Conservation (phyloP, 2,329 filamentous ascomycete genomes). For the Cladophialophora immunda region DNA sequence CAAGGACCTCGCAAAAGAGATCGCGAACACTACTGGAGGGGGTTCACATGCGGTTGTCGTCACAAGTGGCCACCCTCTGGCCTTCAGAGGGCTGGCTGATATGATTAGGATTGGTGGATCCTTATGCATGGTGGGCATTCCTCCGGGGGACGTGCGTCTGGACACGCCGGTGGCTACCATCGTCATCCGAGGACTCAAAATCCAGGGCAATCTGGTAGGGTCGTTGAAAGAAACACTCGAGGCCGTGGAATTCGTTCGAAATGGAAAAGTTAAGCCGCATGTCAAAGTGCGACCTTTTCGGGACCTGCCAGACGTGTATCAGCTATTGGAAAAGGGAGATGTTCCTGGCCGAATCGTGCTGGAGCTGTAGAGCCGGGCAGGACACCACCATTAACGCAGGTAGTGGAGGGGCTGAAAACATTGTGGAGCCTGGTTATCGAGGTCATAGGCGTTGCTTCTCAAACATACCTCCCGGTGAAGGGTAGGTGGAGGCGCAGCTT, state of each 20-base stretch:
- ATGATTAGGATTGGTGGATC: constrained; percentile 56
- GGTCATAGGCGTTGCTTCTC: not conserved
- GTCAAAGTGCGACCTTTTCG: constrained; percentile 53
- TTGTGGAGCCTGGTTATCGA: not conserved
- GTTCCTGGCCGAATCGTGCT: constrained; percentile 55
- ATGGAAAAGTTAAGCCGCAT: constrained; percentile 53
- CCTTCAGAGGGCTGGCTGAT: constrained; percentile 50
- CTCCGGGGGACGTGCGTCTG: constrained; percentile 49
- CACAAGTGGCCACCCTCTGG: constrained; percentile 52
- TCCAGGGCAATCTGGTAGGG: constrained; percentile 56
- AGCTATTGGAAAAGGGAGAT: constrained; percentile 56
- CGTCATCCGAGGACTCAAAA: constrained; percentile 56
- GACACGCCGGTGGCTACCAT: constrained; percentile 55
- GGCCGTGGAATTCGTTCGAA: constrained; percentile 54
- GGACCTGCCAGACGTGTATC: constrained; percentile 54
- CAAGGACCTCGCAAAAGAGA: constrained; percentile 46
- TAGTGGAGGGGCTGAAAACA: not conserved
- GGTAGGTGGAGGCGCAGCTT: constrained; percentile 8
- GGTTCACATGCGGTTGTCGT: constrained; percentile 52
- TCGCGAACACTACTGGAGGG: constrained; percentile 48
- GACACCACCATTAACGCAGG: not conserved
- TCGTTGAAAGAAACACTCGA: constrained; percentile 58
- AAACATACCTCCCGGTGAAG: not conserved
- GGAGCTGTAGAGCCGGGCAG: constrained; percentile 37
- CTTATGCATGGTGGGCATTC: constrained; percentile 56